A percentile compares a stretch with the other conserved stretches of the same genome.
Conservation (phyloP, 768 basidiomycete species). For the Lentinus tigrinus region DNA sequence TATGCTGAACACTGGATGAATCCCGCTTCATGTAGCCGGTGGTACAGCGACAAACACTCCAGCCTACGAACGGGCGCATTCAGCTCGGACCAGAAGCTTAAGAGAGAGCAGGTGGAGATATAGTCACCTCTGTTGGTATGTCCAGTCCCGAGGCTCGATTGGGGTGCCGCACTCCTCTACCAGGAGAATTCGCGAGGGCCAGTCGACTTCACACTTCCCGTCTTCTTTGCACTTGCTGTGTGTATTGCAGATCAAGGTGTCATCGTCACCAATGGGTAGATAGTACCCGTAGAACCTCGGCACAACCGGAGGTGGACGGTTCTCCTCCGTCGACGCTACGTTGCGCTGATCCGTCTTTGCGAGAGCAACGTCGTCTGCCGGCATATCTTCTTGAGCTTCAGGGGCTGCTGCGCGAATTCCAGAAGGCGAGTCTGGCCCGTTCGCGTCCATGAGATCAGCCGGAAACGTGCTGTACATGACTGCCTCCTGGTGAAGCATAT, state of each 20-base stretch:
- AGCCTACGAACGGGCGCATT: not conserved
- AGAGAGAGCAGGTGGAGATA: not conserved
- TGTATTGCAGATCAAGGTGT: not conserved
- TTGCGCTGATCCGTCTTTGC: no score
- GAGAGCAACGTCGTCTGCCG: no score
- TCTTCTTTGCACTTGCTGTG: conserved; percentile 16
- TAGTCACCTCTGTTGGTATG: conserved; percentile 8
- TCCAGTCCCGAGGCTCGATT: conserved; percentile 26
- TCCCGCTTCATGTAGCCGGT: conserved; percentile 39
- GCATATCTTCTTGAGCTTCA: no score
- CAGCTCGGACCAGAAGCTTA: no score
- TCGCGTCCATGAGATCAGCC: conserved; percentile 40
- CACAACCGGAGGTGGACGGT: conserved; percentile 50
- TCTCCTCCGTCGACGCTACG: conserved; percentile 36
- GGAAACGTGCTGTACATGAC: conserved; percentile 45
- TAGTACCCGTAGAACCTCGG: conserved; percentile 69
- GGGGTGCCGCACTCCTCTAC: conserved; percentile 45
- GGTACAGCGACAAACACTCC: conserved; percentile 31
- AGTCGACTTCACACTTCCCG: conserved; percentile 1
- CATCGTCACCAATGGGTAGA: conserved; percentile 19
- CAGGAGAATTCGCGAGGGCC: conserved; percentile 39
- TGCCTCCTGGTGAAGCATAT: conserved; percentile 34
- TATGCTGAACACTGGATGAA: conserved; percentile 42
- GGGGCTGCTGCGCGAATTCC: no score
- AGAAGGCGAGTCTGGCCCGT: no score